A percentile compares a stretch with the other conserved stretches of the same genome.
phyloP scores from a whole-genome alignment of 805 yeast species.

The Ogataea chonburiensis region DNA sequence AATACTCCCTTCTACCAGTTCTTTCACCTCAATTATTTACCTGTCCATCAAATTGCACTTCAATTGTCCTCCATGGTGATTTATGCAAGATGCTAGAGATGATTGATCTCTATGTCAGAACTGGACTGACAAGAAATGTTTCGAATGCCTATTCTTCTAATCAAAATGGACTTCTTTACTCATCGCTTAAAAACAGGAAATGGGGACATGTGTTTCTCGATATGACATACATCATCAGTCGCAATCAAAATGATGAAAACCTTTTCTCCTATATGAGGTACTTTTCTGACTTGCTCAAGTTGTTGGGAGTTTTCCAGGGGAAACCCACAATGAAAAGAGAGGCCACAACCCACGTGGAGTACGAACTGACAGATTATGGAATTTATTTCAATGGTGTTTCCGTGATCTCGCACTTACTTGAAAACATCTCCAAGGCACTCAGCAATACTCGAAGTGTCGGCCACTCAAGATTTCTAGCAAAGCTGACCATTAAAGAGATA shows the following conservation, averaged over 20 bases:
- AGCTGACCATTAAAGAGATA: constrained; percentile 14
- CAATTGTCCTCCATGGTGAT: constrained; percentile 63
- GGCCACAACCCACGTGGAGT: constrained; percentile 79
- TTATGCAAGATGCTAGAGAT: constrained; percentile 59
- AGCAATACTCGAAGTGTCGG: constrained; percentile 20
- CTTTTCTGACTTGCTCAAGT: constrained; percentile 60
- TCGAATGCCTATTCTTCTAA: constrained; percentile 44
- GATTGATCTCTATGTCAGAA: constrained; percentile 61
- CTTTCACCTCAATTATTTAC: constrained; percentile 86
- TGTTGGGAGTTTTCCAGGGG: constrained; percentile 72
- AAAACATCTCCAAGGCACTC: constrained; percentile 49
- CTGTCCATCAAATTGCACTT: constrained; percentile 75
- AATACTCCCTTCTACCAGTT: constrained; percentile 67
- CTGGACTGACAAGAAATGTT: constrained; percentile 37
- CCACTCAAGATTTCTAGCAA: constrained; percentile 12
- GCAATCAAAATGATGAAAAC: constrained; percentile 56
- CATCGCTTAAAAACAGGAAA: constrained; percentile 60
- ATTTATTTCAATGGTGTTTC: constrained; percentile 67
- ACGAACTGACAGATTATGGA: constrained; percentile 82
- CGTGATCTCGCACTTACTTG: constrained; percentile 62
- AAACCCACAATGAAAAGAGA: constrained; percentile 74
- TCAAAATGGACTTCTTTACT: constrained; percentile 35
- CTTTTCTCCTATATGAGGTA: constrained; percentile 46
- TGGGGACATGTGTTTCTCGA: constrained; percentile 81
- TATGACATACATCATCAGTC: constrained; percentile 69